A percentile compares a stretch with the other conserved stretches of the same genome.
phyloP scores from a whole-genome alignment of 208 protist species.

The Leishmania mexicana region DNA sequence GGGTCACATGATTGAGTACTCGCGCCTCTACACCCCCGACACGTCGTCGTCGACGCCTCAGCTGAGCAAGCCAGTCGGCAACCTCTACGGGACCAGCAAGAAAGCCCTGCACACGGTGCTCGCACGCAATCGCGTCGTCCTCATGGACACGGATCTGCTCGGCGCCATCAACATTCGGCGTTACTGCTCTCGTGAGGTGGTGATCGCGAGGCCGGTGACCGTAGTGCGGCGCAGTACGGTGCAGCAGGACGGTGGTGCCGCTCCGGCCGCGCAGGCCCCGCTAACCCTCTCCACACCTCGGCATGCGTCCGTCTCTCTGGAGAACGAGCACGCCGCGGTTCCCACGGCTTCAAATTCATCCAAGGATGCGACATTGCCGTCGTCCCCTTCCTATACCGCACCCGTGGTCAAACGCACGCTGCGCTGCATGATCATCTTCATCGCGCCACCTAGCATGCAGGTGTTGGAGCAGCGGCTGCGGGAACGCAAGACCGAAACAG shows the following conservation, averaged over 20 bases:
- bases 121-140: constrained; percentile 39
- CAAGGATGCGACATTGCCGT: neutral
- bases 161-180: constrained; percentile 70
- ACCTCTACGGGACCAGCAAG: constrained; percentile 90
- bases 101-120: constrained; percentile 60
- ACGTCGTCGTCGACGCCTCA: constrained; percentile 10
- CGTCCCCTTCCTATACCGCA: neutral
- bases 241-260: neutral
- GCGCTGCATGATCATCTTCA: constrained; percentile 71
- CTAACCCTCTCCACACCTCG: neutral
- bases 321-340: too few relatives aligned
- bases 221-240: neutral
- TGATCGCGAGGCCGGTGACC: constrained; percentile 12
- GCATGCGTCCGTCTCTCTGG: neutral
- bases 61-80: constrained; percentile 6
- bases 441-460: constrained; percentile 66
- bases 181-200: constrained; percentile 42
- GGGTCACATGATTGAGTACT: constrained; percentile 83
- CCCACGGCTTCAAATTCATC: neutral
- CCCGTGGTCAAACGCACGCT: constrained; percentile 21
- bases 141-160: constrained; percentile 86
- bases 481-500: constrained; percentile 82
- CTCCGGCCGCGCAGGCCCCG: neutral
- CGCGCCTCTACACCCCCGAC: constrained; percentile 43
- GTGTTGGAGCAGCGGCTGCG: constrained; percentile 76